Evolutionary conservation across 768 basidiomycete genomes (phyloP).

Genomic region (Leucocoprinus sp.): DNA sequence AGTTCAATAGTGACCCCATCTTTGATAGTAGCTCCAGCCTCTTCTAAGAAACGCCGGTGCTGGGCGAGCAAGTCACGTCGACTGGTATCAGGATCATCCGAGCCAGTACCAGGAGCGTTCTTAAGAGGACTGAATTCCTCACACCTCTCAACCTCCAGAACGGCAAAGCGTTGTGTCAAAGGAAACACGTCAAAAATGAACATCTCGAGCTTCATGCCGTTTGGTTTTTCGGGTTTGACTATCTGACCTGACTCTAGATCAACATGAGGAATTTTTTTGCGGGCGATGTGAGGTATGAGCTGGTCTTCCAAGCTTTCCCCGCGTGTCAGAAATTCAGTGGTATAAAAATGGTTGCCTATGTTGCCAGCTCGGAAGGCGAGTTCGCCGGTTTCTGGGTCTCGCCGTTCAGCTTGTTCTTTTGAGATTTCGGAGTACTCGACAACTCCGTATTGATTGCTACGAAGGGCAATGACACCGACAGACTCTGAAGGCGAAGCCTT

Average conservation of each 20-base stretch:
- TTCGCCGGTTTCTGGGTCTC: conserved; percentile 60
- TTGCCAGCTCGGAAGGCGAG: conserved; percentile 91
- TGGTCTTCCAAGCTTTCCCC: conserved; percentile 78
- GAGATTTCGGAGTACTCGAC: conserved; percentile 98
- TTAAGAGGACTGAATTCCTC: conserved; percentile 97
- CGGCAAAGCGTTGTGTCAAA: conserved; percentile 72
- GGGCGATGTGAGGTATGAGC: conserved; percentile 95
- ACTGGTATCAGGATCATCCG: conserved; percentile 88
- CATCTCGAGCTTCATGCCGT: conserved; percentile 98
- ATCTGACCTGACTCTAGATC: conserved; percentile 57
- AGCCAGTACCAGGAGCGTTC: conserved; percentile 88
- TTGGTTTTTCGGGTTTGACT: conserved; percentile 82
- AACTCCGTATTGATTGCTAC: conserved; percentile 80
- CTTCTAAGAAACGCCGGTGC: conserved; percentile 76
- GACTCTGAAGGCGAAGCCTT: conserved; percentile 82
- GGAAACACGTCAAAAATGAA: conserved; percentile 99
- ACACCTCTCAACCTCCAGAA: conserved; percentile 78
- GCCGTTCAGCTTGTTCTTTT: conserved; percentile 74
- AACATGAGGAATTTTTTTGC: conserved; percentile 91
- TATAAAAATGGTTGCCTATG: conserved; percentile 98
- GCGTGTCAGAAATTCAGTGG: conserved; percentile 68
- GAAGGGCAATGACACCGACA: conserved; percentile 88
- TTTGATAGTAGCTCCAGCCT: conserved; percentile 63
- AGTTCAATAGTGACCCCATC: conserved; percentile 85
- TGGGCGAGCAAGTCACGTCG: conserved; percentile 83